Evolutionary conservation across 768 basidiomycete genomes (phyloP).

Genomic region (Suillus fuscotomentosus): DNA sequence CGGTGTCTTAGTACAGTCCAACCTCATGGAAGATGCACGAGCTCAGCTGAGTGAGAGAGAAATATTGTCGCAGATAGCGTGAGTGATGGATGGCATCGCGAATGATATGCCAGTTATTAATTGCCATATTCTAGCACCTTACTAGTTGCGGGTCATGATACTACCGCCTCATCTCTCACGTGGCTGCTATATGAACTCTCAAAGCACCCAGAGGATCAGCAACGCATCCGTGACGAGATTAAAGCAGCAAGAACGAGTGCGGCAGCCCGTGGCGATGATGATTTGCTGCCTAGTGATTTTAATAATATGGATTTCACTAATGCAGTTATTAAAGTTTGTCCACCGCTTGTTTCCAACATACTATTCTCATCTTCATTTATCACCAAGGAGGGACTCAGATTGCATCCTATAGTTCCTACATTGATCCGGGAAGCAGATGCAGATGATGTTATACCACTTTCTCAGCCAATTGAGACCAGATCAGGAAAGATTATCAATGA

Average conservation of each 20-base stretch:
- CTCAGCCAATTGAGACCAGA: constrained; percentile 25
- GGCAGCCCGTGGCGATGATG: constrained; percentile 20
- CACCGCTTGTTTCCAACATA: not conserved
- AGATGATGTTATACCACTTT: constrained; percentile 35
- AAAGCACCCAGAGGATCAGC: constrained; percentile 17
- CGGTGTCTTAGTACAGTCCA: constrained; percentile 26
- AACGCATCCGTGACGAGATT: constrained; percentile 16
- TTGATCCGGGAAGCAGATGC: constrained; percentile 23
- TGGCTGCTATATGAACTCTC: constrained; percentile 17
- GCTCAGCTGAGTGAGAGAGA: constrained; percentile 29
- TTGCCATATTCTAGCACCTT: constrained; percentile 22
- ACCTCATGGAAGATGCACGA: constrained; percentile 26
- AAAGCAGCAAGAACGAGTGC: constrained; percentile 17
- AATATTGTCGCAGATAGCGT: constrained; percentile 33
- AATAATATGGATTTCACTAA: constrained; percentile 32
- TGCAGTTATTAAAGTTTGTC: constrained; percentile 32
- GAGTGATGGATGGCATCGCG: constrained; percentile 13
- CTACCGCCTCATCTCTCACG: constrained; percentile 11
- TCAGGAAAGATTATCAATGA: constrained; percentile 18
- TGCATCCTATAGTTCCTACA: constrained; percentile 30
- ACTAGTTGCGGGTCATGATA: constrained; percentile 19
- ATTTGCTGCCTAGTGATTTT: constrained; percentile 30
- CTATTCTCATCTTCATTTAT: not conserved
- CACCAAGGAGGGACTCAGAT: constrained; percentile 26
- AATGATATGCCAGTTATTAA: constrained; percentile 16